Base-by-base conservation (phyloP, 106 monocot genomes). In the Allium cepa region DNA sequence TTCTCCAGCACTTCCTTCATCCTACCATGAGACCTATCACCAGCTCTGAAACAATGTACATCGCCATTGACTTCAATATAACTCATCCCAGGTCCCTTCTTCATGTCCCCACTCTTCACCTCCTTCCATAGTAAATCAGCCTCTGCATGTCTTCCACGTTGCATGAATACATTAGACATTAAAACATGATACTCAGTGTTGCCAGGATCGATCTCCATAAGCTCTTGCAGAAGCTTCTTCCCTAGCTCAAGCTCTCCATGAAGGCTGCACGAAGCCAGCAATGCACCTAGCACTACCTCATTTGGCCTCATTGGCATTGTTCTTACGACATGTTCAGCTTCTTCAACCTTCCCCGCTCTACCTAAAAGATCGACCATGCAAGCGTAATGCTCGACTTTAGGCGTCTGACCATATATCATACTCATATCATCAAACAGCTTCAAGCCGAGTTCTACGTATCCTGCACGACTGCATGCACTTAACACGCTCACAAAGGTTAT, bases 361-460 rank as follows among this genome's bases (percentile, higher is more conserved):
- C 91, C 87, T 11, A 91, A 61, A 22, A 87, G 79, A 76, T 91
- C 91, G 47, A 84, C 87, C 82, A 84, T 75, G 57, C 91, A 91
- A 2, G 87, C 81, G 55, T 82, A 87, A 63, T 91, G 91, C 69
- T 87, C 84, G 8, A 91, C 67, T 70, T 70, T 75, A 10, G 82
- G 87, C 9, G 11, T 73, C 58, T 84, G n/a, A 7, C 78, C 69
- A 17, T 80, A 82, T 18, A 79, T 56, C 15, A 49, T 46, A 18
- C 22, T 27, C 16, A 79, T 51, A 4, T 79, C 64, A 3, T 46
- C 27, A 57, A 91, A 91, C 17, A 71, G 8, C 56, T 67, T 67
- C 6, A 62, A 66, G 17, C 91, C 87, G 71, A 77, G 55, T 2
- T 87, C 79, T 0, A 91, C 75, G 1, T 77, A 68, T 7, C 87